Percentiles rank a stretch among this genome's conserved stretches.
phyloP scores from a whole-genome alignment of 805 yeast genomes.

The Myxozyma mucilagina region DNA sequence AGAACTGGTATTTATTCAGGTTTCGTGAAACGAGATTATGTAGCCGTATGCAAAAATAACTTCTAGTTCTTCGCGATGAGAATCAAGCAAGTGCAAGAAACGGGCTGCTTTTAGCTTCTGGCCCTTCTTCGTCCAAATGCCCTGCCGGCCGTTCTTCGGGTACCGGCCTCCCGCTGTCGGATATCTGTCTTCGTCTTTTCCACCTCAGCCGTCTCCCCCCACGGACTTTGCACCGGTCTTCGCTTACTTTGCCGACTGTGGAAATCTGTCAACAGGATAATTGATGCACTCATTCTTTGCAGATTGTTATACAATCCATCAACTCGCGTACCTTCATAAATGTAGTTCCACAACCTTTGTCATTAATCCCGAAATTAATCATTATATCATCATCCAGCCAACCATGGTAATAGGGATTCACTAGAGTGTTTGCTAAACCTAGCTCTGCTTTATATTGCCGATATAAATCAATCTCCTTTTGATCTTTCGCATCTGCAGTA shows the following conservation, averaged over 20 bases:
- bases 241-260: too few species aligned
- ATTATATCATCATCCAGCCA: constrained; percentile 27
- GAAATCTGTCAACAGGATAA: too few species aligned
- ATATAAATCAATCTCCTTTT: background rate
- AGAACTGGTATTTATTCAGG: too few species aligned
- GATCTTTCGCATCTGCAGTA: too few species aligned
- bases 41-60: too few species aligned
- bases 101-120: too few species aligned
- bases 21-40: too few species aligned
- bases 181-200: too few species aligned
- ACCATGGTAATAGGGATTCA: constrained; percentile 25
- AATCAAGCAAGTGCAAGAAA: too few species aligned
- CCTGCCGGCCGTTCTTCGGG: constrained; percentile 10
- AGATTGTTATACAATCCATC: constrained; percentile 13
- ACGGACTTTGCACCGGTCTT: background rate
- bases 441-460: background rate
- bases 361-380: constrained; percentile 23
- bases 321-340: constrained; percentile 20
- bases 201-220: background rate
- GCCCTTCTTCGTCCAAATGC: background rate
- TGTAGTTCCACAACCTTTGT: constrained; percentile 10
- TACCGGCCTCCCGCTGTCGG: background rate
- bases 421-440: constrained; percentile 2
- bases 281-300: background rate
- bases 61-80: too few species aligned